A percentile compares a stretch with the other conserved stretches of the same genome.
These are phyloP conservation scores for Claviceps purpurea DNA, from an alignment of 2,329 filamentous ascomycete genomes.

Conservation along the genomic window DNA sequence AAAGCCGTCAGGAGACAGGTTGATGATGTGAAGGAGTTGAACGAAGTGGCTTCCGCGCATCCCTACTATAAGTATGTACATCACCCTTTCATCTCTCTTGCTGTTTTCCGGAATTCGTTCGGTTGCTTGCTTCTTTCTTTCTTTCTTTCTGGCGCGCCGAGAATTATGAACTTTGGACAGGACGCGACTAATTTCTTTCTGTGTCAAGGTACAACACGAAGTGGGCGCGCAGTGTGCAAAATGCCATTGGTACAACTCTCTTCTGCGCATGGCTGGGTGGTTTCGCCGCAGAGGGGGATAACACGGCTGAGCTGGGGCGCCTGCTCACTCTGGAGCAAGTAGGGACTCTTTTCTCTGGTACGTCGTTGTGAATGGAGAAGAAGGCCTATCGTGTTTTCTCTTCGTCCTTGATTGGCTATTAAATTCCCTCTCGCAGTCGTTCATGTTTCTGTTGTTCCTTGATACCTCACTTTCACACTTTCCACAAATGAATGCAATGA, in stretches of 20 bases:
- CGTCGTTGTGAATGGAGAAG: constrained; percentile 7
- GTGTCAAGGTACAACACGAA: constrained; percentile 58
- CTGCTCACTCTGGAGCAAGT: constrained; percentile 84
- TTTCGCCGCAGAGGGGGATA: constrained; percentile 27
- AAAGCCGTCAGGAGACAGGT: constrained; percentile 61
- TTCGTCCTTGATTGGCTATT: background rate
- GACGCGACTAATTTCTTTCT: background rate
- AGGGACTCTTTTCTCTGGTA: constrained; percentile 62
- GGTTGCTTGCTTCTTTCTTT: background rate
- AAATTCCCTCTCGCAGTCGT: background rate
- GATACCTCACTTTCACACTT: background rate
- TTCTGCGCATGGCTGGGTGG: constrained; percentile 68
- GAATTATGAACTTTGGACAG: background rate
- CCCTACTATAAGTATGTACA: constrained; percentile 80
- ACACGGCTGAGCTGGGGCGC: constrained; percentile 42
- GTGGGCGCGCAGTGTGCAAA: constrained; percentile 77
- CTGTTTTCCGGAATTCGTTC: too few species aligned
- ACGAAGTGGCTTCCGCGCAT: constrained; percentile 62
- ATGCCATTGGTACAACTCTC: constrained; percentile 48
- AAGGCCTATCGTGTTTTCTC: too few species aligned
- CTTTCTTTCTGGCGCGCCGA: background rate
- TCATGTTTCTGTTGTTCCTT: background rate
- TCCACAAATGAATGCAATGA: too few species aligned
- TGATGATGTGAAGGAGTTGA: constrained; percentile 55
- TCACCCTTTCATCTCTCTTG: too few species aligned